These are phyloP conservation scores for Nicotiana knightiana DNA, from an alignment of 257 asterid species.

Conservation along the genomic window DNA sequence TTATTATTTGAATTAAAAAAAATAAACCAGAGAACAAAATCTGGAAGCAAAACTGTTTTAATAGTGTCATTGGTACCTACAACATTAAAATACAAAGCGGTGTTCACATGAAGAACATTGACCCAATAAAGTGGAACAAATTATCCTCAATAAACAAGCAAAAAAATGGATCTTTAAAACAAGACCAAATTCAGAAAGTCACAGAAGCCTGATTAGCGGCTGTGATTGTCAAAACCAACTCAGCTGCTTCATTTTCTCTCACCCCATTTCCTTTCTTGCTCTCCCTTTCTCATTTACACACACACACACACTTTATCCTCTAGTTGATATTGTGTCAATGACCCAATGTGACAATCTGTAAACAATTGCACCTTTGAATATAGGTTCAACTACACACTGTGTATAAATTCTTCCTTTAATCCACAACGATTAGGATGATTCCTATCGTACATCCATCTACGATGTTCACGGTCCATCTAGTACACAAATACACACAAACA, in stretches of 20 bases:
- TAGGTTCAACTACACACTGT: not conserved
- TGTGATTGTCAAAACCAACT: slow-evolving; percentile 37
- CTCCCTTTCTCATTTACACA: slow-evolving; percentile 2
- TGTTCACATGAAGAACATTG: not conserved
- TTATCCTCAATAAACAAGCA: not conserved
- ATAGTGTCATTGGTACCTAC: not conserved
- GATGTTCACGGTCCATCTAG: too few species aligned
- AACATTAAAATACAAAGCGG: not conserved
- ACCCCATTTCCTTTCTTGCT: slow-evolving; percentile 39
- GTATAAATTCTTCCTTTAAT: not conserved
- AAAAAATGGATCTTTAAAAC: not conserved
- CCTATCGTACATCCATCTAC: too few species aligned
- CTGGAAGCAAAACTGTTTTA: not conserved
- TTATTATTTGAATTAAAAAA: not conserved
- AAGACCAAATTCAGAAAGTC: not conserved
- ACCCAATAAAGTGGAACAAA: not conserved
- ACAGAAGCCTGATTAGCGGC: slow-evolving; percentile 53
- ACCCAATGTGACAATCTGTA: slow-evolving; percentile 25
- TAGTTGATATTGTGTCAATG: slow-evolving; percentile 30
- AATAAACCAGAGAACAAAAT: not conserved
- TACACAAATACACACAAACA: too few species aligned
- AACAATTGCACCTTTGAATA: slow-evolving; percentile 16
- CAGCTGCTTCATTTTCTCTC: slow-evolving; percentile 44
- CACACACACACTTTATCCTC: slow-evolving; percentile 15
- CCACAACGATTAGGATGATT: too few species aligned